phyloP scores from a whole-genome alignment of 1,284 basidiomycete genomes.

The Cutaneotrichosporon spelunceum region DNA sequence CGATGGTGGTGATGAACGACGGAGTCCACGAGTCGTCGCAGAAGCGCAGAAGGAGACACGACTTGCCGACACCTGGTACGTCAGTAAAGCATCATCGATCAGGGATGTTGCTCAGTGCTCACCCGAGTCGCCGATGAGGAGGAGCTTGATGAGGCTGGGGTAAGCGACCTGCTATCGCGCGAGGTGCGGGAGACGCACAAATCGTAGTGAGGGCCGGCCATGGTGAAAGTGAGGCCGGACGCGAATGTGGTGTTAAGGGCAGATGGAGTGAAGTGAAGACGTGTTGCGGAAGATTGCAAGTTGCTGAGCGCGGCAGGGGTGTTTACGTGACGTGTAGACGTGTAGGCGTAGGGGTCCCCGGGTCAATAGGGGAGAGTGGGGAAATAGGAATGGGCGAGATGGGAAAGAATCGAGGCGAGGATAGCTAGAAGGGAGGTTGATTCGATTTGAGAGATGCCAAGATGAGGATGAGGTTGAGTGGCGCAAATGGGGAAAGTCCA shows the following conservation, averaged over 20 bases:
- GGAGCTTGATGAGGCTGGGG: constrained; percentile 78
- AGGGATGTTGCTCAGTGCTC: constrained; percentile 24
- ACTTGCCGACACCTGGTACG: constrained; percentile 89
- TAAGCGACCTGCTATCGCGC: background rate
- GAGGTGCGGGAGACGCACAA: constrained; percentile 38
- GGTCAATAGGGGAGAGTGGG: background rate
- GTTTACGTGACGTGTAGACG: constrained; percentile 2
- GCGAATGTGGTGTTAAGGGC: background rate
- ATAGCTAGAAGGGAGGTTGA: background rate
- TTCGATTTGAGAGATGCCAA: no score
- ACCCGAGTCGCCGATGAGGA: constrained; percentile 97
- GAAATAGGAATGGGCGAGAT: background rate
- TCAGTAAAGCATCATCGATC: constrained; percentile 1
- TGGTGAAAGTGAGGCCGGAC: constrained; percentile 16
- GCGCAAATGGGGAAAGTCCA: no score
- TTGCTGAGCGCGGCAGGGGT: background rate
- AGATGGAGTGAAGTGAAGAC: background rate
- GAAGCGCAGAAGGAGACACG: constrained; percentile 95
- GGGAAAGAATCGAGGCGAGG: background rate
- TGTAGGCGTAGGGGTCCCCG: background rate
- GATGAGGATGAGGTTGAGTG: no score
- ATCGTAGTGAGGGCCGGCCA: constrained; percentile 52
- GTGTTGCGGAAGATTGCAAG: background rate
- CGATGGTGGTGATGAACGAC: constrained; percentile 99
- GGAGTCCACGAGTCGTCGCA: constrained; percentile 99